Evolutionary conservation across 495 filamentous ascomycete species (phyloP).

Genomic region (Penicillium longicatenatum): DNA sequence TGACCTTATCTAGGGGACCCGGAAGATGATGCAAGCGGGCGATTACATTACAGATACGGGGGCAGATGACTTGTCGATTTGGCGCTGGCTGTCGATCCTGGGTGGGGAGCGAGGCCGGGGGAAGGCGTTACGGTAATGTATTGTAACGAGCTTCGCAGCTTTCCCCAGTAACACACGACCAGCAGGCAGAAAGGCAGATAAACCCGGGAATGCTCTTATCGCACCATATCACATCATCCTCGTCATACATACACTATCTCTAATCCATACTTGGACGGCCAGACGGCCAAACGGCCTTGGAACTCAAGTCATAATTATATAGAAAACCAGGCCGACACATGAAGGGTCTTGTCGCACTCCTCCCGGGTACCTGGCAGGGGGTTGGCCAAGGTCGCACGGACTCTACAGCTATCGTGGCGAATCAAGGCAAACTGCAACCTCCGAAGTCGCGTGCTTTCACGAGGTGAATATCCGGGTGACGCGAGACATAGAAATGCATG

Average conservation of each 20-base stretch:
- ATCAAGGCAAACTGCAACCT: constrained; percentile 27
- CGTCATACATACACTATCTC: neutral
- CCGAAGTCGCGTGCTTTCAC: constrained; percentile 37
- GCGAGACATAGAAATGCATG: constrained; percentile 1
- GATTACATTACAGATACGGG: constrained; percentile 33
- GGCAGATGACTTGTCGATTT: constrained; percentile 27
- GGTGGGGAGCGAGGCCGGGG: constrained; percentile 15
- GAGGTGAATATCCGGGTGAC: constrained; percentile 12
- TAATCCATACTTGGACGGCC: no score
- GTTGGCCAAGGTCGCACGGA: constrained; percentile 15
- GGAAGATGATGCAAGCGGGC: constrained; percentile 46
- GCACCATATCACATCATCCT: neutral
- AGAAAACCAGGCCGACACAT: neutral
- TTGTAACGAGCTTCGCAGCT: constrained; percentile 6
- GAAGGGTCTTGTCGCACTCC: neutral
- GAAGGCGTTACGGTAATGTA: constrained; percentile 14
- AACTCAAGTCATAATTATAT: neutral
- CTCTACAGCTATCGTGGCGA: constrained; percentile 7
- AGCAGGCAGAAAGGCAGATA: neutral
- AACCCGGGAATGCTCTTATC: constrained; percentile 2
- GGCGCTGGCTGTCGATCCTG: constrained; percentile 34
- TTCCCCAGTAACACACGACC: constrained; percentile 3
- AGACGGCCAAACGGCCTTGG: no score
- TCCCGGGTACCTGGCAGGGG: constrained; percentile 31
- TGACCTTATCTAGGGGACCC: constrained; percentile 37